Base-by-base conservation (phyloP, 2,329 filamentous ascomycete genomes). In the Orbilia quercus region DNA sequence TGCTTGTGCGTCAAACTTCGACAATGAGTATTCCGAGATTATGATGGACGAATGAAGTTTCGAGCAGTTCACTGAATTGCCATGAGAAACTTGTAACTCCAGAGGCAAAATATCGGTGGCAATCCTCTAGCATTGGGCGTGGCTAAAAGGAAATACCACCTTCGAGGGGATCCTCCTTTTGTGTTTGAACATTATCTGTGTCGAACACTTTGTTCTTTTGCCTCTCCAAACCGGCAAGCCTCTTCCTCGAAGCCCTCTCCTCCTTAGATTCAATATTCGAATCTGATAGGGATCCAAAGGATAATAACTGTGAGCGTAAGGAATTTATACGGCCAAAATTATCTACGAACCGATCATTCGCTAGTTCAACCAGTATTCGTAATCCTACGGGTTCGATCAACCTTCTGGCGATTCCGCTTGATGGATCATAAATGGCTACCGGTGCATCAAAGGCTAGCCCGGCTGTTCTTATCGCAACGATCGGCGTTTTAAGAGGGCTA, bases 401-500 rank as follows among this genome's bases (percentile, higher is more conserved):
- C 51, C 80, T 77, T 59, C 81, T 78, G 48, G 82, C 69, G 2
- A 75, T 64, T n/a, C 78, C 76, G 28, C 76, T 77, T 18, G 64
- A 42, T 28, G 58, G 51, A 40, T 79, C 75, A 36, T 80, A 79
- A 54, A 81, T 84, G 0, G 91, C 94, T 31, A 98, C 85, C 23
- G 97, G 84, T 0, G 90, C 91, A 81, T 96, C 91, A 74, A 97
- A 87, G 0, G 87, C 86, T 1, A 97, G 84, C 0, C 93, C 93
- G 80, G 91, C 90, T 3, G 91, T 93, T 16, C 94, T 88, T 31
- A 98, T 87, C 1, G 90, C 94, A 1, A 97, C 91, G 80, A 96
- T 90, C 1, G 92, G 92, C 48, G 84, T 88, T 18, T 82, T 79
- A 44, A 81, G 77, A 47, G 67, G 67, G 58, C 89, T 91, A 67